A percentile compares a stretch with the other conserved stretches of the same genome.
phyloP scores from a whole-genome alignment of 140 eudicot species.

The Oenanthe javanica region DNA sequence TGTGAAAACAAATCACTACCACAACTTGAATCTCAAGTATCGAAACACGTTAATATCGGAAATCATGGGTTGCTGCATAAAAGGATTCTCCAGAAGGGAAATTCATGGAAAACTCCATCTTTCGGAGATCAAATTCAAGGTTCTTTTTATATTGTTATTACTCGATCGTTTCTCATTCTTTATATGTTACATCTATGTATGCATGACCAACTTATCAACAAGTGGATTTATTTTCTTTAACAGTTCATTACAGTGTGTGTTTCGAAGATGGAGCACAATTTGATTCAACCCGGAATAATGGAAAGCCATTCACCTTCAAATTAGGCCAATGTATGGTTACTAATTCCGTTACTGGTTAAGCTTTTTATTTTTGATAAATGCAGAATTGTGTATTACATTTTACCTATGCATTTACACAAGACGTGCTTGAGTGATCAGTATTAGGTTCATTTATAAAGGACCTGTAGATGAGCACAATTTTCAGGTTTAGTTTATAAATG shows the following conservation, averaged over 20 bases:
- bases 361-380: background rate
- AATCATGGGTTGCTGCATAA: conserved; percentile 23
- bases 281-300: conserved; percentile 26
- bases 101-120: conserved; percentile 37
- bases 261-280: conserved; percentile 20
- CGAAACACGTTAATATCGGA: conserved; percentile 16
- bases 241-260: conserved; percentile 38
- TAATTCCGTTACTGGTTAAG: background rate
- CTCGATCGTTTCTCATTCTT: background rate
- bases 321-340: conserved; percentile 36
- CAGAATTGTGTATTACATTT: background rate
- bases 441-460: background rate
- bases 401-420: background rate
- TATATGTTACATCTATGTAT: background rate
- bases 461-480: background rate
- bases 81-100: conserved; percentile 22
- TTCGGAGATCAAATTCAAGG: conserved; percentile 43
- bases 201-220: background rate
- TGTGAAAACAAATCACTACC: background rate
- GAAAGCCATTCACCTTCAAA: conserved; percentile 32
- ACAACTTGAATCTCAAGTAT: background rate
- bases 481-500: background rate
- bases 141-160: background rate
- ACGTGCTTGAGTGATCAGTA: background rate
- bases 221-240: conserved; percentile 1